Conservation (phyloP, 2,329 filamentous ascomycete species). For the Cladosporium sphaerospermum region DNA sequence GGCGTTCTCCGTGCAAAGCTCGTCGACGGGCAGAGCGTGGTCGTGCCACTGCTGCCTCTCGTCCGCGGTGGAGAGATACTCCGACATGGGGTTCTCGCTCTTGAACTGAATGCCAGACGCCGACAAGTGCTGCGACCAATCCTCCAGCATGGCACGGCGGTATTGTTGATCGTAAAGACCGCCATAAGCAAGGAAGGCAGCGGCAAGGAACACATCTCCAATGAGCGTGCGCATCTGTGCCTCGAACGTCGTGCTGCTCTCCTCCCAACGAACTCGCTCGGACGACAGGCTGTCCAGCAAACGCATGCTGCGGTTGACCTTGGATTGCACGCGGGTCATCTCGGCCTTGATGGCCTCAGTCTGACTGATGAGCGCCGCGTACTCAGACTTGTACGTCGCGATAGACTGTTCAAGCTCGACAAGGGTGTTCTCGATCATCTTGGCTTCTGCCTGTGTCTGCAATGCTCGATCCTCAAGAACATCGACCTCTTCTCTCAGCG, state of each 20-base stretch:
- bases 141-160: constrained; percentile 94
- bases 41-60: constrained; percentile 93
- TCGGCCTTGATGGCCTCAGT: constrained; percentile 95
- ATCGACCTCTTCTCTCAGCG: constrained; percentile 81
- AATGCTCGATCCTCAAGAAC: constrained; percentile 82
- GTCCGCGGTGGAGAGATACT: constrained; percentile 94
- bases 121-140: constrained; percentile 90
- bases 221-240: constrained; percentile 95
- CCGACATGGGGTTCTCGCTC: constrained; percentile 85
- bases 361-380: constrained; percentile 91
- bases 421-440: constrained; percentile 85
- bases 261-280: constrained; percentile 89
- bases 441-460: constrained; percentile 87
- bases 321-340: constrained; percentile 94
- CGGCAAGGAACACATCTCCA: constrained; percentile 91
- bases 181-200: constrained; percentile 93
- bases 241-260: constrained; percentile 95
- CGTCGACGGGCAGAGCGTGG: constrained; percentile 87
- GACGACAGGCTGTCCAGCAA: constrained; percentile 92
- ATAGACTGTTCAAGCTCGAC: constrained; percentile 81
- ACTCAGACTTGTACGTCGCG: constrained; percentile 90
- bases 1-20: constrained; percentile 96
- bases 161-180: constrained; percentile 98
- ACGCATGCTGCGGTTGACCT: constrained; percentile 92
- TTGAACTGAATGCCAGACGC: constrained; percentile 93